Evolutionary conservation across 768 basidiomycete species (phyloP), one percentile per base, ranked within the genome.

Genomic region (Leccinum broughii): DNA sequence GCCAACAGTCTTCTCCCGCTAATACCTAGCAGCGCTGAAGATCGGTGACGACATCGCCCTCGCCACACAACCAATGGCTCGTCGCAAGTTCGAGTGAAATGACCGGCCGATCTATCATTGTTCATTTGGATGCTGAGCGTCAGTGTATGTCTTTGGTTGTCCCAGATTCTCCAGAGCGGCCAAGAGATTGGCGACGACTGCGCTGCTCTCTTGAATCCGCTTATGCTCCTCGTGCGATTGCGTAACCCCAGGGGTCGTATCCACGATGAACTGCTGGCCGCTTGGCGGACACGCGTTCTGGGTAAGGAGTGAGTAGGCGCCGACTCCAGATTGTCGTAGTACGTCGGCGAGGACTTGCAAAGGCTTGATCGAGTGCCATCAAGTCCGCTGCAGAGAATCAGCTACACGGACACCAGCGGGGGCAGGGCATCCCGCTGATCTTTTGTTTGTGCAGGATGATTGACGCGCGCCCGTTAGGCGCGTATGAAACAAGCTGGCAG

Each of bases 101-200:
- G 15, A 17, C 7, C 53, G 4, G 9, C 39, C 32, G 1, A 17
- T 14, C 7, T n/a, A n/a, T n/a, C 41, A 4, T 41, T 9, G 41
- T 41, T 41, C 41, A 41, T 41, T 41, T 41, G 3, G 14, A 13
- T 1, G 9, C 6, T 13, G 32, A 34, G 11, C 11, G 32, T 34
- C 6, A 11, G 17, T 24, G 28, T 28, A 28, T 28, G 28, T 28
- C 55, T 54, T 70, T 32, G 3, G 32, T 32, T 1, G 32, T 32
- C 32, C 32, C 1, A 32, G 80, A 93, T 92, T 68, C 92, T 66
- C 87, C 85, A 52, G 83, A 80, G 65, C 85, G 84, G 15, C 35
- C 35, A 87, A 86, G 75, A 78, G 82, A 62, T 64, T 70, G 50
- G 62, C 74, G 64, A 73, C 72, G 22, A 70, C 74, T 5, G 72